Conservation (phyloP, 2,329 filamentous ascomycete species). For the Pseudogymnoascus verrucosus region DNA sequence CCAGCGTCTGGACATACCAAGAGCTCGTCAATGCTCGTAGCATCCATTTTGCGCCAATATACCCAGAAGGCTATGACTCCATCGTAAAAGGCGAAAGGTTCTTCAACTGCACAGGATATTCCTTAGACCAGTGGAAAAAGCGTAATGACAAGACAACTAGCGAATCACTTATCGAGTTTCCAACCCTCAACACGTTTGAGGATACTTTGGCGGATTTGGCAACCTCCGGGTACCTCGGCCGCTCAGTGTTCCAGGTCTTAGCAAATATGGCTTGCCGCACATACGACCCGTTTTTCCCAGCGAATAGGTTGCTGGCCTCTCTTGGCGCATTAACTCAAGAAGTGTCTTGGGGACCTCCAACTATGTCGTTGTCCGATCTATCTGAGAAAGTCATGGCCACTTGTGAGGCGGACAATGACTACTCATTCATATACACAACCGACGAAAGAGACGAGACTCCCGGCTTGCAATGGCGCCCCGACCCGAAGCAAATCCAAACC, state of each 20-base stretch:
- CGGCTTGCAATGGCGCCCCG: slow-evolving; percentile 9
- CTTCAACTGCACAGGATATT: not conserved
- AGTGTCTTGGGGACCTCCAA: slow-evolving; percentile 13
- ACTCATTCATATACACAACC: slow-evolving; percentile 12
- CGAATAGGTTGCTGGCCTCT: slow-evolving; percentile 14
- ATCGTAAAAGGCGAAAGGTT: not conserved
- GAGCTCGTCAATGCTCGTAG: slow-evolving; percentile 11
- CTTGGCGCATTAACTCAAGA: slow-evolving; percentile 15
- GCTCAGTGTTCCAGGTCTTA: slow-evolving; percentile 12
- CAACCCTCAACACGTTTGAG: slow-evolving; percentile 4
- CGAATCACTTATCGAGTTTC: not conserved
- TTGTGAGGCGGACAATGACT: slow-evolving; percentile 12
- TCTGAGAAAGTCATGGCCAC: slow-evolving; percentile 13
- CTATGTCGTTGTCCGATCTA: slow-evolving; percentile 8
- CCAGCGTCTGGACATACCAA: slow-evolving; percentile 17
- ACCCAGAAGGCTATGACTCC: not conserved
- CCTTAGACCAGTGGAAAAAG: not conserved
- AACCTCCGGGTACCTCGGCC: slow-evolving; percentile 11
- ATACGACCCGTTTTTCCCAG: slow-evolving; percentile 11
- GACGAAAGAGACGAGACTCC: slow-evolving; percentile 6
- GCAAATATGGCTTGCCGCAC: slow-evolving; percentile 13
- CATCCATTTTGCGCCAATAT: not conserved
- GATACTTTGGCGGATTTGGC: slow-evolving; percentile 10
- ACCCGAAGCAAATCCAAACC: not conserved
- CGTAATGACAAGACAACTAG: not conserved